A percentile compares a stretch with the other conserved stretches of the same genome.
Evolutionary conservation across 768 basidiomycete species (phyloP).

Genomic region (Tylopilus sp.): DNA sequence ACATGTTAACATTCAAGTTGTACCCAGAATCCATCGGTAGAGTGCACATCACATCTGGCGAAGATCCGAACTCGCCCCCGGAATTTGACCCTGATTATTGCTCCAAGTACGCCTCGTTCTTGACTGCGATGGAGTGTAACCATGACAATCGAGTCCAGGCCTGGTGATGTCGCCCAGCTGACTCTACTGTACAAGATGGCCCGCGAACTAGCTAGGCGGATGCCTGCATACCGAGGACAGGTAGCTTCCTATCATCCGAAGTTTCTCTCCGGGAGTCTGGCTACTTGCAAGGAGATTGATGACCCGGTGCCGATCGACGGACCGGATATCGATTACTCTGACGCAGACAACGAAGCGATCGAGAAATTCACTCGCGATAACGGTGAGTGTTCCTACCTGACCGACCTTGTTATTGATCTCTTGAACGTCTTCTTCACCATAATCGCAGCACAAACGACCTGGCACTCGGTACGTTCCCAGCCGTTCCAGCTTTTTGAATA

Average conservation of each 20-base stretch:
- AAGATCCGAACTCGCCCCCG: slow-evolving; percentile 39
- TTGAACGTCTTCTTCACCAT: background rate
- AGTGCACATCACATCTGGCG: slow-evolving; percentile 44
- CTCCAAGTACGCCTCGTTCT: slow-evolving; percentile 33
- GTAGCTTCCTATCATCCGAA: slow-evolving; percentile 18
- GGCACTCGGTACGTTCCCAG: slow-evolving; percentile 19
- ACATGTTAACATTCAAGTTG: slow-evolving; percentile 12
- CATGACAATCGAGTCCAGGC: background rate
- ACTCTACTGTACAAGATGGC: slow-evolving; percentile 48
- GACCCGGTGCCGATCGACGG: slow-evolving; percentile 24
- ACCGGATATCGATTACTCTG: slow-evolving; percentile 33
- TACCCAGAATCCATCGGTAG: slow-evolving; percentile 48
- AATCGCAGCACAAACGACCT: slow-evolving; percentile 7
- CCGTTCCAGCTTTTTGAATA: background rate
- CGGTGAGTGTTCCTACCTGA: slow-evolving; percentile 1
- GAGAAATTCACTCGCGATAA: slow-evolving; percentile 22
- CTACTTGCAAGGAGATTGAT: slow-evolving; percentile 18
- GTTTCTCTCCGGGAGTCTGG: slow-evolving; percentile 29
- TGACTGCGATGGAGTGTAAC: background rate
- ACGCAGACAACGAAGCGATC: slow-evolving; percentile 34
- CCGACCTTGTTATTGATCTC: too few species aligned
- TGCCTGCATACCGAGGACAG: slow-evolving; percentile 34
- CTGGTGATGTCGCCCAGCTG: slow-evolving; percentile 5
- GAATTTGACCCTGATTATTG: slow-evolving; percentile 47
- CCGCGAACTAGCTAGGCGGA: slow-evolving; percentile 54